These are phyloP conservation scores for Trichoderma afroharzianum DNA, from an alignment of 2,329 filamentous ascomycete species.

Conservation along the genomic window DNA sequence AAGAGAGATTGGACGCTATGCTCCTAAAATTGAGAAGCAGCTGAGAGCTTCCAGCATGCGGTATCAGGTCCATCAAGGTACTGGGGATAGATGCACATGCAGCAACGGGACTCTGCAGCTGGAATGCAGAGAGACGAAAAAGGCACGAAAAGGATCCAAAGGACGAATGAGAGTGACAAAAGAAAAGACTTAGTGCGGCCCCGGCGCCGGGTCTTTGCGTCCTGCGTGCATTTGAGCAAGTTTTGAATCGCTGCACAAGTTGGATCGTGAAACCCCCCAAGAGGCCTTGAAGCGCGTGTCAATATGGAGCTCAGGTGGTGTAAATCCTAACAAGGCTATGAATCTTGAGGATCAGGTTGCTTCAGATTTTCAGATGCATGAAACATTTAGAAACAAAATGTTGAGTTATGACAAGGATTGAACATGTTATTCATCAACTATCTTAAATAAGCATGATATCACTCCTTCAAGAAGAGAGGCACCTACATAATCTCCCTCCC, in stretches of 20 bases:
- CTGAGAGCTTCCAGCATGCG: neutral
- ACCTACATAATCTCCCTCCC: neutral
- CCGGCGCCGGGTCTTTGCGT: neutral
- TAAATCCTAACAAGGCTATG: neutral
- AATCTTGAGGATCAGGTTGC: neutral
- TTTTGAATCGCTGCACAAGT: neutral
- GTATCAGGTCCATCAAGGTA: neutral
- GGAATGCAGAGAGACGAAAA: neutral
- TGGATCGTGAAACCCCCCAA: neutral
- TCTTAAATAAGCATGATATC: too few relatives aligned
- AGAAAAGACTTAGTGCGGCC: neutral
- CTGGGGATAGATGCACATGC: neutral
- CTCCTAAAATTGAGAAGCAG: too few relatives aligned
- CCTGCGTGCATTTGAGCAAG: neutral
- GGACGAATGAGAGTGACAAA: neutral
- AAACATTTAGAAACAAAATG: neutral
- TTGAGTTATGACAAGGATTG: too few relatives aligned
- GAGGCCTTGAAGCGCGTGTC: neutral
- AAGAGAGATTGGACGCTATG: neutral
- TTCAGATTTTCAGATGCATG: neutral
- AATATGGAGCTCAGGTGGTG: neutral
- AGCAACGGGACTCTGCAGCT: neutral
- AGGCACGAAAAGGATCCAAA: neutral
- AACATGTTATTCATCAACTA: too few relatives aligned
- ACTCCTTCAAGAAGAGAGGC: neutral